These are phyloP conservation scores for Helotiales sp. DNA, from an alignment of 2,329 filamentous ascomycete genomes.

Conservation along the genomic window DNA sequence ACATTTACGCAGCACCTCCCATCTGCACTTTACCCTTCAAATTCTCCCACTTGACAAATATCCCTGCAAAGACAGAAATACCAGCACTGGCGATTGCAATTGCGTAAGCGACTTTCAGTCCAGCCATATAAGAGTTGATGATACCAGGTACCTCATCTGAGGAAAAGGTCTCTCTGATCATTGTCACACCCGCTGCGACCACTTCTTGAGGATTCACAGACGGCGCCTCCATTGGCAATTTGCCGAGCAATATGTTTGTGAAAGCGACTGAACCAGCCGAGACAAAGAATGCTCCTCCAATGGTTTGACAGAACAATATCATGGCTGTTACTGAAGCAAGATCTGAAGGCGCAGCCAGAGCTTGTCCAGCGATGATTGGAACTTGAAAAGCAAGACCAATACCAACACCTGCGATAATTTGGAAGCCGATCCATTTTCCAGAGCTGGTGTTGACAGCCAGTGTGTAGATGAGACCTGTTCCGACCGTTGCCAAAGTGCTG, in stretches of 20 bases:
- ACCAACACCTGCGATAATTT: conserved; percentile 55
- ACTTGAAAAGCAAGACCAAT: conserved; percentile 55
- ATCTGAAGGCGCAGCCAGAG: conserved; percentile 41
- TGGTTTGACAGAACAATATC: conserved; percentile 47
- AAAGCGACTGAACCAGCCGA: conserved; percentile 50
- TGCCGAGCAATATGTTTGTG: conserved; percentile 43
- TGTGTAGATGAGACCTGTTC: conserved; percentile 57
- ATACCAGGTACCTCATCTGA: conserved; percentile 51
- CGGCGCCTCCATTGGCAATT: conserved; percentile 38
- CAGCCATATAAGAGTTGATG: conserved; percentile 60
- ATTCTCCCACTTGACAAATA: conserved; percentile 40
- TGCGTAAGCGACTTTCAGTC: conserved; percentile 63
- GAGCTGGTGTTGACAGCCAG: conserved; percentile 47
- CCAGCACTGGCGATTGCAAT: conserved; percentile 52
- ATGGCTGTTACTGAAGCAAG: conserved; percentile 48
- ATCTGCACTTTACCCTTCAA: conserved; percentile 30
- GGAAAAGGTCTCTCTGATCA: conserved; percentile 53
- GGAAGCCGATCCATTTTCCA: conserved; percentile 57
- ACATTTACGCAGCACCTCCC: conserved; percentile 27
- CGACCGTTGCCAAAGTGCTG: conserved; percentile 32
- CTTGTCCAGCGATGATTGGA: conserved; percentile 39
- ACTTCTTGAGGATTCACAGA: conserved; percentile 39
- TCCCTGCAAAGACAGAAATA: conserved; percentile 38
- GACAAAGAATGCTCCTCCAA: conserved; percentile 52
- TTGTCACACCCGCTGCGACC: conserved; percentile 50